Evolutionary conservation across 345 rosid genomes (phyloP), one percentile per base, ranked within the genome.

Genomic region (Lumnitzera littorea): DNA sequence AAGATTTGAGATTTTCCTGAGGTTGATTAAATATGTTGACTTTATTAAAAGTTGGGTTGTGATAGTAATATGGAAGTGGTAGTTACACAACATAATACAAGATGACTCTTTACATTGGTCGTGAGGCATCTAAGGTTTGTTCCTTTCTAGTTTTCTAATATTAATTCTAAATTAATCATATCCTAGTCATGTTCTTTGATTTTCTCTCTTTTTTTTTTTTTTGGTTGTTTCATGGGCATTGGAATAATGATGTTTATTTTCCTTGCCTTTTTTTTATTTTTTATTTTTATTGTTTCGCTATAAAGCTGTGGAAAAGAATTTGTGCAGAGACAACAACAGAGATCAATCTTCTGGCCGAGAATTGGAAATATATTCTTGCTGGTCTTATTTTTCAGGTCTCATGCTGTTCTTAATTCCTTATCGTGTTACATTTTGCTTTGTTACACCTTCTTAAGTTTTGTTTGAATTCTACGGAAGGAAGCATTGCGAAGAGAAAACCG

Each of bases 101-200:
- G 70, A 92, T 92, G 98, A 83, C 86, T 74, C 73, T 84, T 81
- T 92, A 87, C 85, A 85, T 92, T 78, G 84, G 96, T 67, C 97
- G 96, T 63, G 96, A 91, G 81, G 86, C 98, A 84, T 88, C 98
- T 2, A 87, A 90, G 95, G 88, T 85, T n/a, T 52, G 29, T 29
- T 64, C 24, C 24, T 54, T n/a, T 49, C 20, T 48, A 4, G 24
- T 51, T 8, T 24, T 46, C 49, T 36, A 36, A 36, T 36, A 9
- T 36, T 36, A 5, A 7, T 36, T 9, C 7, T 36, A 36, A 36
- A 36, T 36, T 9, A 36, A 36, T 36, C 10, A 9, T 36, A 36
- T 36, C 10, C 43, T 9, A 36, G 7, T 36, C 43, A 36, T 36
- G 43, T 36, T 36, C 1, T 36, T 36, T 27, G 31, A 27, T 27